Conservation (phyloP, 2,329 filamentous ascomycete genomes). For the Sporothrix dimorphospora region DNA sequence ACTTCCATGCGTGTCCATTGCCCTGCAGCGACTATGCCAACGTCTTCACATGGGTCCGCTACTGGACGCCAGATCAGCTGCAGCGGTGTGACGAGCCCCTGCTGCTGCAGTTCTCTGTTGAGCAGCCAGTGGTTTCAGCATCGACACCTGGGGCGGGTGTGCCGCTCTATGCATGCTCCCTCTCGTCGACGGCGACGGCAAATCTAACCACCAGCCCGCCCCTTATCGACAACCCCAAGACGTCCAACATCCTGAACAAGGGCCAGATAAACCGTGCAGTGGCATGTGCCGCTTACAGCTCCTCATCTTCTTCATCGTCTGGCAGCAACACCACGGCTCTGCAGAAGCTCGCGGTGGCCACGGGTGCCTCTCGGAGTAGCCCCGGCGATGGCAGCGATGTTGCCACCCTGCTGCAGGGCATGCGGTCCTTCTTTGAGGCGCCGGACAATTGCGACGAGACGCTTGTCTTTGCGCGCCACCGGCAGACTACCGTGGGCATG, state of each 20-base stretch:
- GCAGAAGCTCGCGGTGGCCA: constrained; percentile 12
- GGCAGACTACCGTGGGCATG: neutral
- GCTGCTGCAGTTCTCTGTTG: neutral
- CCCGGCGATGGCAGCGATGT: neutral
- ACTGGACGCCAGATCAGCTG: constrained; percentile 10
- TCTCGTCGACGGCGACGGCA: neutral
- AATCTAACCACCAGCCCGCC: neutral
- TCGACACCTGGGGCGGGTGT: neutral
- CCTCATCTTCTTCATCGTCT: neutral
- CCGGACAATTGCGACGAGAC: constrained; percentile 1
- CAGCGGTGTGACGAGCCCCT: constrained; percentile 7
- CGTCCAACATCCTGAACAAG: neutral
- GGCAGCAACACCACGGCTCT: constrained; percentile 10
- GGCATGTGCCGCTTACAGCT: neutral
- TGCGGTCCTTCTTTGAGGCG: neutral
- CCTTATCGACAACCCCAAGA: constrained; percentile 5
- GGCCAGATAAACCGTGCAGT: neutral
- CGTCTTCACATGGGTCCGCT: constrained; percentile 11
- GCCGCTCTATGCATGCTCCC: constrained; percentile 6
- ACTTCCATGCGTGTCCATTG: neutral
- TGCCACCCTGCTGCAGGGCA: neutral
- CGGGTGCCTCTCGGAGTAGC: neutral
- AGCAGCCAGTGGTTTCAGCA: neutral
- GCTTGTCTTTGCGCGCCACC: neutral
- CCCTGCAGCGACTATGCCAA: constrained; percentile 20